Evolutionary conservation across 2,329 filamentous ascomycete species (phyloP), one percentile per base, ranked within the genome.

Genomic region (Diaporthe humulicola): DNA sequence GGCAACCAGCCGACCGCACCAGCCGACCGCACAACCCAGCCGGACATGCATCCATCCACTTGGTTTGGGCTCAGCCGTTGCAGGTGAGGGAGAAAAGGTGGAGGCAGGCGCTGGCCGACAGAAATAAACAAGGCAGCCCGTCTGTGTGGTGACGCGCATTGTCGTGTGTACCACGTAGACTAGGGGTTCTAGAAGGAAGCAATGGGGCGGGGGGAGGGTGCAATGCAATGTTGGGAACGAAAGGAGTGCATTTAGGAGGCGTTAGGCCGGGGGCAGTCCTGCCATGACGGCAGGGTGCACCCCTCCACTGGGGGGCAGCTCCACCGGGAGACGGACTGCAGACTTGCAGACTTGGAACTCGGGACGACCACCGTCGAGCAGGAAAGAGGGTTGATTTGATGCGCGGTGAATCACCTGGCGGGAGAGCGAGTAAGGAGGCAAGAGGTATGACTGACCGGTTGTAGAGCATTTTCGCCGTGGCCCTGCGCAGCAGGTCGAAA

Each of bases 391-490:
- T n/a, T n/a, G 17, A 30, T 42, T n/a, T 50, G 70, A 54, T 52
- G 48, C 36, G 38, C 50, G 36, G 36, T 64, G 70, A 42, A 56
- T 45, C 38, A 48, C 36, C 36, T 25, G 38, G 15, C 28, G 38
- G 50, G 40, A 70, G 36, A 48, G 67, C 52, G 67, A 76, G 79
- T 77, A 76, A 74, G 78, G 75, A 76, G 73, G 78, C 77, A 71
- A n/a, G 73, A 77, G 58, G 69, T 73, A 74, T 48, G 74, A 87
- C 89, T 82, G 87, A 91, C 89, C 85, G 91, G 40, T 72, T 72
- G 84, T 89, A 91, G 86, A 88, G 88, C 87, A 91, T 89, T 78
- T 88, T 88, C 80, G 91, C 89, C n/a, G 90, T 92, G 76, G 90
- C 90, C 81, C 89, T 86, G 80, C 88, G 86, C 77, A 92, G 82